Base-by-base conservation (phyloP, 345 rosid genomes). In the Eucalyptus cloeziana region DNA sequence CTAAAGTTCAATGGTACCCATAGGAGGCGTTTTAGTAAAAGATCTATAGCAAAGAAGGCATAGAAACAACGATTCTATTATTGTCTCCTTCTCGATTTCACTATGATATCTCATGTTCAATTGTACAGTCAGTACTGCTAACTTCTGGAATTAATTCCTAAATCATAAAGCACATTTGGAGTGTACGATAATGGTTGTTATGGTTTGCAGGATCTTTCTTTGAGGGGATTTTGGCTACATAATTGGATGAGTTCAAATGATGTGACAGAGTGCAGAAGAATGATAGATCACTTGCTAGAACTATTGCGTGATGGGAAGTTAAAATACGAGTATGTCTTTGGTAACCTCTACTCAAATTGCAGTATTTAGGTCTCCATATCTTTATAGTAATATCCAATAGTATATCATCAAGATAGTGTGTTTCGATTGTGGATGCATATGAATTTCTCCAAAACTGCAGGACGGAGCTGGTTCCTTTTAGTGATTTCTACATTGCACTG, bases 401-500 rank as follows among this genome's bases (percentile, higher is more conserved):
- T 21, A 6, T 40, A 40, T 76, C 30, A 1, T 40, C 83, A 21
- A 21, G 47, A 76, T 3, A 3, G 83, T 76, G 47, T 76, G 25
- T 71, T 71, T 76, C 3, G 83, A 37, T 76, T 21, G 45, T 21
- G 83, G 83, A 21, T 76, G 47, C 16, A 14, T 64, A 76, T 37
- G 81, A 76, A 76, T 76, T 76, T 40, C 30, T 24, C 1, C 47
- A 76, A 76, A 76, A 76, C 1, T 21, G 94, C 95, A 96, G 99
- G 90, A 93, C 92, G 93, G 96, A 98, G 88, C 87, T 93, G 86
- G 96, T 93, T 92, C 94, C 97, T 54, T 96, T 97, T 40, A 92
- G 93, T 50, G 90, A 95, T 76, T 95, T 97, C 92, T 94, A 91
- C 88, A 86, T 88, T 21, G 96, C 96, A 56, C 90, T 97, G 86